Percentiles rank a stretch among this genome's conserved stretches.
These are phyloP conservation scores for Umbilicus rupestris DNA, from an alignment of 164 flowering plant species.

Conservation along the genomic window DNA sequence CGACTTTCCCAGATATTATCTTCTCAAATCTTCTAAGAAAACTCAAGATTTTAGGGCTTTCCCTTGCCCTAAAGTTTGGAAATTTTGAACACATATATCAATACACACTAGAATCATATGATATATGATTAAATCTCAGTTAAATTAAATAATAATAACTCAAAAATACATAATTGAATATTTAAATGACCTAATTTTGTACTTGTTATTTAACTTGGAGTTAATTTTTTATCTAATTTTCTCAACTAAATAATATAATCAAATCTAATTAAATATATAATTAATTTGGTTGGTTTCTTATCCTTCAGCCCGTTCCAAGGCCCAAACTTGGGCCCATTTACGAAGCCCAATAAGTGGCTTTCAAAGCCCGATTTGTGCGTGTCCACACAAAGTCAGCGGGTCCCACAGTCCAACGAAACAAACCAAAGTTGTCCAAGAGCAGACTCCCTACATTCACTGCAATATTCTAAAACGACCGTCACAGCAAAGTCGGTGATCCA, in stretches of 20 bases:
- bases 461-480: not conserved
- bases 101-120: too few relatives aligned
- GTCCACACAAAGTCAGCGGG: slow-evolving; percentile 2
- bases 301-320: not conserved
- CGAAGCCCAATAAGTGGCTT: not conserved
- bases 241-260: not conserved
- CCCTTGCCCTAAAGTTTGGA: too few relatives aligned
- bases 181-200: too few relatives aligned
- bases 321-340: not conserved
- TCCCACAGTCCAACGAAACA: not conserved
- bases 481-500: not conserved
- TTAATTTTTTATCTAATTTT: too few relatives aligned
- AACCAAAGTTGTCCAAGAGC: slow-evolving; percentile 3
- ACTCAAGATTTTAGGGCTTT: too few relatives aligned
- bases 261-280: not conserved
- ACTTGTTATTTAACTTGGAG: too few relatives aligned
- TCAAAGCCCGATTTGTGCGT: not conserved
- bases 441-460: not conserved
- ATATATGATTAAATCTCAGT: too few relatives aligned
- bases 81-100: too few relatives aligned
- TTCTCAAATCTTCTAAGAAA: too few relatives aligned
- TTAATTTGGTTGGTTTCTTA: not conserved
- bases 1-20: too few relatives aligned
- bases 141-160: too few relatives aligned
- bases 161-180: too few relatives aligned